phyloP scores from a whole-genome alignment of 495 filamentous ascomycete species.

The Aspergillus asperescens region DNA sequence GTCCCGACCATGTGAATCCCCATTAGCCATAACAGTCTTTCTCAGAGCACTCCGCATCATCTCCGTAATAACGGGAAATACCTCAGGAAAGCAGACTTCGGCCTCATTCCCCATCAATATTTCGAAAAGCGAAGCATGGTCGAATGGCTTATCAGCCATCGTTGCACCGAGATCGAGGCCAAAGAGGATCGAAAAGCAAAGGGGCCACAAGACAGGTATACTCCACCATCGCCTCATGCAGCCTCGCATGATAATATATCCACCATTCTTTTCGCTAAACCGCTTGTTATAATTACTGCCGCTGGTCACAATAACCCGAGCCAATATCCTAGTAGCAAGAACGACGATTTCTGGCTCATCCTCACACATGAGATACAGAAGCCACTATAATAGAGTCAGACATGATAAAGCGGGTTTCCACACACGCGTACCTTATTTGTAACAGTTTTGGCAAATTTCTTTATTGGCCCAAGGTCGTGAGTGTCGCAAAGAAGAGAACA shows the following conservation, averaged over 20 bases:
- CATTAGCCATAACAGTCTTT: slow-evolving; percentile 30
- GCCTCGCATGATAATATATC: slow-evolving; percentile 76
- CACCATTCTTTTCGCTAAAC: slow-evolving; percentile 77
- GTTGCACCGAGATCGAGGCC: slow-evolving; percentile 71
- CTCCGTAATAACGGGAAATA: slow-evolving; percentile 71
- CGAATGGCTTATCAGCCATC: slow-evolving; percentile 66
- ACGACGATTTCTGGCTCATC: slow-evolving; percentile 78
- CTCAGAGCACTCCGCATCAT: slow-evolving; percentile 84
- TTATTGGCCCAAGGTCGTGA: slow-evolving; percentile 57
- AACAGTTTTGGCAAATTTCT: slow-evolving; percentile 88
- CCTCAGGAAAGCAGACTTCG: slow-evolving; percentile 68
- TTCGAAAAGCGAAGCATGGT: slow-evolving; percentile 65
- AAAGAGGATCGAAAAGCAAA: slow-evolving; percentile 86
- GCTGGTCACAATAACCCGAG: slow-evolving; percentile 76
- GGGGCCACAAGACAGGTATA: slow-evolving; percentile 75
- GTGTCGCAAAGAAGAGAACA: slow-evolving; percentile 74
- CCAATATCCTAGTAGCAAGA: slow-evolving; percentile 75
- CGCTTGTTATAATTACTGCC: slow-evolving; percentile 75
- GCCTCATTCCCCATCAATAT: slow-evolving; percentile 56
- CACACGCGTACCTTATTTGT: slow-evolving; percentile 79
- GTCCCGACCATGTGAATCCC: background rate
- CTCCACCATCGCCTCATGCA: slow-evolving; percentile 87
- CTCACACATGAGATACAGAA: slow-evolving; percentile 87
- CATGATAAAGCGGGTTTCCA: background rate
- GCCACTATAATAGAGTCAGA: slow-evolving; percentile 58